These are phyloP conservation scores for Trichoderma sp. DNA, from an alignment of 2,329 filamentous ascomycete species.

Conservation along the genomic window DNA sequence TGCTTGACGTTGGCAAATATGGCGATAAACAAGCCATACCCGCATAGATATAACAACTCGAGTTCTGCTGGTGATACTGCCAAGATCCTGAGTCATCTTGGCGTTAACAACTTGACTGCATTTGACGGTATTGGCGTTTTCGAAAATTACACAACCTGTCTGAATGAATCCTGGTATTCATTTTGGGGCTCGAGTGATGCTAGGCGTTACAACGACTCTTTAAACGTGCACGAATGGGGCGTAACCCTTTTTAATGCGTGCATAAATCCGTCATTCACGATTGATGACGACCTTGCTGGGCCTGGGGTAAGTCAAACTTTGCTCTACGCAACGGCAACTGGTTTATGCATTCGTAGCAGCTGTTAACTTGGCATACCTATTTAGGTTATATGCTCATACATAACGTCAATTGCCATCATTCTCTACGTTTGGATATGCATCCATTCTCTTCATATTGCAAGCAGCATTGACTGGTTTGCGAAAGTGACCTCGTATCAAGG, in stretches of 20 bases:
- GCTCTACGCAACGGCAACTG: no score
- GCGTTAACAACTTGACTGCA: neutral
- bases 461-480: neutral
- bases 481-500: neutral
- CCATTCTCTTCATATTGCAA: neutral
- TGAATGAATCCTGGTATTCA: neutral
- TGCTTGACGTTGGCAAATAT: conserved; percentile 3
- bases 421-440: conserved; percentile 8
- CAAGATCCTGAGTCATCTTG: neutral
- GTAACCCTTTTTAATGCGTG: no score
- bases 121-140: neutral
- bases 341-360: neutral
- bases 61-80: neutral
- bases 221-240: neutral
- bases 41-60: neutral
- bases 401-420: neutral
- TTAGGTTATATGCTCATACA: conserved; percentile 7
- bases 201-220: no score
- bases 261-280: no score
- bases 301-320: neutral
- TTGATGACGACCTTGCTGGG: conserved; percentile 18
- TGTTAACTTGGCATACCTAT: neutral
- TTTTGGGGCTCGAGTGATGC: no score
- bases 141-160: neutral
- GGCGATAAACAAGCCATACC: neutral